Base-by-base conservation (phyloP, 495 filamentous ascomycete genomes). In the Tuber magnatum region DNA sequence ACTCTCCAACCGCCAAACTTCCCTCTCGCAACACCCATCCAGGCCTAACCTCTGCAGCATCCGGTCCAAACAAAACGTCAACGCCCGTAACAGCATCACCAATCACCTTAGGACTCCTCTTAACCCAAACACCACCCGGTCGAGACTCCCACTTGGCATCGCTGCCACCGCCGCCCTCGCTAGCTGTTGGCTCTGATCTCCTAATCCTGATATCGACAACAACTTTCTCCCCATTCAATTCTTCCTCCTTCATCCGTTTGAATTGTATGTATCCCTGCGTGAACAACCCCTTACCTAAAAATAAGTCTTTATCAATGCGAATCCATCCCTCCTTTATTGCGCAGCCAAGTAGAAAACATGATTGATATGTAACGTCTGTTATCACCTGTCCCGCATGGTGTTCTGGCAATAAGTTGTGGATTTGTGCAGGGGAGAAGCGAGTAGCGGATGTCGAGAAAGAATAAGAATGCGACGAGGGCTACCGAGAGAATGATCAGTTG, bases 51-150 rank as follows among this genome's bases (percentile, higher is more conserved):
- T 99, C 95, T 9, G 94, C 93, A 10, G 94, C 95, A 84, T 98
- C 95, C 4, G 93, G 90, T 39, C 95, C 95, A 82, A 97, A 99
- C 3, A 99, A 86, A 2, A 98, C 89, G 84, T 99, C 95, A 12
- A 97, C 87, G 6, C 89, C 91, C 7, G 94, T 98, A 61, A 99
- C 87, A 9, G 91, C 90, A 65, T 86, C 87, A 56, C 90, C 88
- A 80, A 93, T 89, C 43, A 88, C 87, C 76, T 92, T 92, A 1
- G 89, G 86, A 22, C 91, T 91, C 73, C 93, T 86, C 84, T 93
- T 93, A 73, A 99, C 83, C 95, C 95, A 99, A 56, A 99, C 84
- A 0, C 94, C 94, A 5, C 87, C 90, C 1, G 90, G 87, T 71
- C 95, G 87, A 61, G 88, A 83, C 84, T 99, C 95, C 95, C 95